Evolutionary conservation across 371 early-diverging fungal genomes (phyloP), one percentile per base, ranked within the genome.

Genomic region (Syncephalastrum sp.): DNA sequence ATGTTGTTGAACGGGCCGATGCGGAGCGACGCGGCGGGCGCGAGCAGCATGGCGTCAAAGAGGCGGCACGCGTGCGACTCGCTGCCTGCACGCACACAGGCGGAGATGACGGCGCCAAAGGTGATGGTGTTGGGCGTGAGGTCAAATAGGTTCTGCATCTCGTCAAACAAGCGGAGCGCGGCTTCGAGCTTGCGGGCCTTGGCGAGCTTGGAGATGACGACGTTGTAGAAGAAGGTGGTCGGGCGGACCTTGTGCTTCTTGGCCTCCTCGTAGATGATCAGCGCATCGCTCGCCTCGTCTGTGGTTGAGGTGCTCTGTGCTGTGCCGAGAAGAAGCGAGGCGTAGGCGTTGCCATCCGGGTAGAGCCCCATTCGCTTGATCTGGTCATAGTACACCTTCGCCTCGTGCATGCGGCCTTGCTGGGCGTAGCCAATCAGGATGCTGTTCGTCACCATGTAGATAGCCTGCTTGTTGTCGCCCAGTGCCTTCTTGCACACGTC

Each of bases 171-270:
- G 15, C 75, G 71, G 53, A 82, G 62, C 6, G 81, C 86, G 13
- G 67, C 52, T 17, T 85, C 86, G 16, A 79, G 63, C 58, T 82
- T 85, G 61, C 84, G 86, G 6, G 84, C 86, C 60, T 82, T 82
- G 54, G 84, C 82, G 29, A 85, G 60, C 58, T 82, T 83, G 57
- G 83, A 82, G 19, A 85, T 83, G 19, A 85, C 70, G 14, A 85
- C 86, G 49, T 85, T 85, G 62, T 82, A 85, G 52, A 85, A 82
- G 54, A 82, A 85, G 41, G 82, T 77, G 13, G 81, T 83, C 8
- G 82, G 83, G 61, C 77, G 79, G 50, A 83, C 77, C 53, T 75
- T 70, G 51, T 76, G 78, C 6, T 74, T 71, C 52, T 82, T 83
- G 57, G 82, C 82, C 70, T 85, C 86, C 24, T 82, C 79, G 44